Percentiles rank a stretch among this genome's conserved stretches.
Conservation (phyloP, 129 eudicot genomes). For the Heracleum sosnowskyi region DNA sequence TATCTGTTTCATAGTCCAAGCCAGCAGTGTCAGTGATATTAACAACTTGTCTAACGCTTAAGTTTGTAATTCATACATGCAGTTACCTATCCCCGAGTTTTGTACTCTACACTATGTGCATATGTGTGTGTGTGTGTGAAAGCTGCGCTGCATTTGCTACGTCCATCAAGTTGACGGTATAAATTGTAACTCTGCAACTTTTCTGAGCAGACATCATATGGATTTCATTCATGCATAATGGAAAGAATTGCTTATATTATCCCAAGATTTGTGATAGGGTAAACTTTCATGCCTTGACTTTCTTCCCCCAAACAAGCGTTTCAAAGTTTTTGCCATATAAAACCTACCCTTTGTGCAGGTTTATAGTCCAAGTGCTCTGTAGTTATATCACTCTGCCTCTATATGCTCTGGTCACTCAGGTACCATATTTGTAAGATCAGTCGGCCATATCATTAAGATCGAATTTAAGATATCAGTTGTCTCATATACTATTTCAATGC, state of each 20-base stretch:
- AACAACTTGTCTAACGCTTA: no score
- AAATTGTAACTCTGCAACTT: background rate
- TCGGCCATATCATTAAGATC: background rate
- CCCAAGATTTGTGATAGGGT: constrained; percentile 53
- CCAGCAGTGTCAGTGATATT: no score
- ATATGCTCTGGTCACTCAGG: constrained; percentile 59
- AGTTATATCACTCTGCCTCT: constrained; percentile 58
- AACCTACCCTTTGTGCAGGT: constrained; percentile 21
- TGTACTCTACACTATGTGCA: no score
- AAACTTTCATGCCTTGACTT: background rate
- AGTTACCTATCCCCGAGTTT: no score
- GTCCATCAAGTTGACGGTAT: no score
- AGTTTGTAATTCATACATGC: no score
- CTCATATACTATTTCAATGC: background rate
- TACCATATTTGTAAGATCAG: background rate
- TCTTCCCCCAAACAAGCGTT: background rate
- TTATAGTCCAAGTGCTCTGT: constrained; percentile 50
- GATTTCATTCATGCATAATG: constrained; percentile 48
- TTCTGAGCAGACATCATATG: constrained; percentile 32
- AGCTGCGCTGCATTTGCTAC: no score
- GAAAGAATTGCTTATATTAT: constrained; percentile 32
- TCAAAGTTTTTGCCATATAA: no score
- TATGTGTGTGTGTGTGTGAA: no score
- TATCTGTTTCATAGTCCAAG: no score
- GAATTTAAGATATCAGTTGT: background rate